Conservation (phyloP, 1,139 yeast species). For the Pichia sp. region DNA sequence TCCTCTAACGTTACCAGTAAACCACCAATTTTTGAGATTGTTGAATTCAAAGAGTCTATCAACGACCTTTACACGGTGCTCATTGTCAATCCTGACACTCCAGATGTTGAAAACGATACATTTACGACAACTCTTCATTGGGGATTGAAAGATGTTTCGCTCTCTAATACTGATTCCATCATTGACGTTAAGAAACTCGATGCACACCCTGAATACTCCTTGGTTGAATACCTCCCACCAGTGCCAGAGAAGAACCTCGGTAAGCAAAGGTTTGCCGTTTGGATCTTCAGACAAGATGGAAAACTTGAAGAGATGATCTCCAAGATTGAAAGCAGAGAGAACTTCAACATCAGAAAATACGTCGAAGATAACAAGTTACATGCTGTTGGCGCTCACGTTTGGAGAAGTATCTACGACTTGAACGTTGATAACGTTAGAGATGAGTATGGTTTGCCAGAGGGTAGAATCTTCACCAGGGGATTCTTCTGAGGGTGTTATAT, state of each 20-base stretch:
- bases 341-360: constrained; percentile 69
- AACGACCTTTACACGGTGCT: constrained; percentile 62
- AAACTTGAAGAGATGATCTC: constrained; percentile 19
- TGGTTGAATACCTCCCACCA: constrained; percentile 71
- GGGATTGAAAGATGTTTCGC: constrained; percentile 65
- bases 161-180: constrained; percentile 51
- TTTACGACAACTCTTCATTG: constrained; percentile 70
- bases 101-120: constrained; percentile 63
- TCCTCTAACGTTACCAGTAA: constrained; percentile 66
- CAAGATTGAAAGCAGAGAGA: constrained; percentile 29
- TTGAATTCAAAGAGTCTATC: constrained; percentile 57
- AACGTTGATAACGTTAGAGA: constrained; percentile 62
- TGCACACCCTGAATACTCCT: constrained; percentile 35
- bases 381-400: constrained; percentile 86
- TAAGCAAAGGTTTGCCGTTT: constrained; percentile 74
- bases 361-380: constrained; percentile 46
- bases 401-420: constrained; percentile 85
- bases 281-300: constrained; percentile 76
- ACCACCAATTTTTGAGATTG: constrained; percentile 70
- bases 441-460: constrained; percentile 63
- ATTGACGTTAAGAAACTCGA: constrained; percentile 45
- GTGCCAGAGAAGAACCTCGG: constrained; percentile 85
- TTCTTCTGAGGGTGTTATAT: too few relatives aligned
- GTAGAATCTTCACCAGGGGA: constrained; percentile 63
- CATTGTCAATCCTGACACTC: constrained; percentile 88